phyloP scores from a whole-genome alignment of 192 early-diverging fungal genomes.

The Coemansia umbellata region DNA sequence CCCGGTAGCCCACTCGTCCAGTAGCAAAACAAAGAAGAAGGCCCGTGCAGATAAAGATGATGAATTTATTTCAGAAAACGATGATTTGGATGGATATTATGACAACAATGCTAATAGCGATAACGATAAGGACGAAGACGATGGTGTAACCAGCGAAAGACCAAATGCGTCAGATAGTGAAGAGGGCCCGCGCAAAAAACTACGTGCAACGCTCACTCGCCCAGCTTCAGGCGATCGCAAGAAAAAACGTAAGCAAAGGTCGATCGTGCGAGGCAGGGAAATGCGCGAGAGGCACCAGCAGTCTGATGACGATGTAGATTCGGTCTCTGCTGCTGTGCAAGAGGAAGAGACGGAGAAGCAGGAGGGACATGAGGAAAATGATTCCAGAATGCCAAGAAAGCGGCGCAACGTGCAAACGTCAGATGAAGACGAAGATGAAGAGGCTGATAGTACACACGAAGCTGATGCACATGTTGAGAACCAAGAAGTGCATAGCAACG shows the following conservation, averaged over 20 bases:
- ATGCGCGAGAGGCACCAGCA: background rate
- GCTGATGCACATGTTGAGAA: too few species aligned
- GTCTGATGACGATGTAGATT: background rate
- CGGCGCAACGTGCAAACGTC: background rate
- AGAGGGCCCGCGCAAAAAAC: background rate
- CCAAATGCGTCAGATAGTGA: background rate
- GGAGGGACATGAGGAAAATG: background rate
- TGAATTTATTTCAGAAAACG: constrained; percentile 9
- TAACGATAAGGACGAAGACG: background rate
- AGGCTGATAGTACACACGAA: too few species aligned
- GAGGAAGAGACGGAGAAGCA: background rate
- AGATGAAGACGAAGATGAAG: background rate
- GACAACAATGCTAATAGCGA: background rate
- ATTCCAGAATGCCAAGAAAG: background rate
- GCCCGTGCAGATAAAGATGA: background rate
- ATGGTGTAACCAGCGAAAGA: background rate
- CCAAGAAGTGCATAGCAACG: too few species aligned
- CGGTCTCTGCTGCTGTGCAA: background rate
- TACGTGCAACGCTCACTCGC: background rate
- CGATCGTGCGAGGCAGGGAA: background rate
- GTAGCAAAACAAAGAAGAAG: background rate
- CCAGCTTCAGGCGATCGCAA: background rate
- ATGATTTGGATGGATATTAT: constrained; percentile 4
- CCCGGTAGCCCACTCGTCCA: background rate
- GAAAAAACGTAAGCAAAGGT: background rate